phyloP scores from a whole-genome alignment of 2,329 filamentous ascomycete species.

The Phoma sp. region DNA sequence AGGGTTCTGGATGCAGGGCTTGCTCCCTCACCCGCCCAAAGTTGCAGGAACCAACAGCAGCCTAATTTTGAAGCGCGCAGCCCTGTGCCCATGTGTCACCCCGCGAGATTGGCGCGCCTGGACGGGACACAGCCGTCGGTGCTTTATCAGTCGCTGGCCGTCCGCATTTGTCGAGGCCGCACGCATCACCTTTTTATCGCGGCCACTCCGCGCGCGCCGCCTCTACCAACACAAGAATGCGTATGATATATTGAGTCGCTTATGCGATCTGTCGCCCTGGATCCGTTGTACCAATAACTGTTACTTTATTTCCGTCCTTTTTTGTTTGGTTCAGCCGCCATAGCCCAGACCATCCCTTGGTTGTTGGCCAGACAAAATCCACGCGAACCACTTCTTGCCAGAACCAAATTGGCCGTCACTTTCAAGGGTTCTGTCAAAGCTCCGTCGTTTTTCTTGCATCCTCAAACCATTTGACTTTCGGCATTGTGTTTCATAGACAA shows the following conservation, averaged over 20 bases:
- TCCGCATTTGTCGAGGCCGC: constrained; percentile 24
- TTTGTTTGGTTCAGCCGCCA: constrained; percentile 8
- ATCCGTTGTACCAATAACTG: constrained; percentile 16
- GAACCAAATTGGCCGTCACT: not conserved
- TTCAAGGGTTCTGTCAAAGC: constrained; percentile 14
- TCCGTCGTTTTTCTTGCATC: constrained; percentile 13
- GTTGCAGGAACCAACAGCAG: constrained; percentile 14
- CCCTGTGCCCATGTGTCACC: constrained; percentile 23
- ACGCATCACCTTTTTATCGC: constrained; percentile 23
- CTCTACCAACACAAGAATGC: constrained; percentile 21
- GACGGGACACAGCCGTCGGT: constrained; percentile 15
- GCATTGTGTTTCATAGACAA: constrained; percentile 26
- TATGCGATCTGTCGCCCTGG: constrained; percentile 8
- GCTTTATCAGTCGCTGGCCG: constrained; percentile 25
- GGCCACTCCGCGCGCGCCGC: constrained; percentile 23
- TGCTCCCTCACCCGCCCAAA: constrained; percentile 13
- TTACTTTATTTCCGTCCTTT: constrained; percentile 6
- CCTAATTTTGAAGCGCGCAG: constrained; percentile 13
- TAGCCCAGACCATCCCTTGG: constrained; percentile 10
- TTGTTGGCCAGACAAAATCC: constrained; percentile 3
- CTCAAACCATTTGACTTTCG: constrained; percentile 20
- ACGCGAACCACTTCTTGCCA: not conserved
- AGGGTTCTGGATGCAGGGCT: constrained; percentile 15
- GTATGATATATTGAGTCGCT: constrained; percentile 16
- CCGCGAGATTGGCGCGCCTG: constrained; percentile 15